These are phyloP conservation scores for Circinella minor DNA, from an alignment of 371 early-diverging fungal genomes.

Conservation along the genomic window DNA sequence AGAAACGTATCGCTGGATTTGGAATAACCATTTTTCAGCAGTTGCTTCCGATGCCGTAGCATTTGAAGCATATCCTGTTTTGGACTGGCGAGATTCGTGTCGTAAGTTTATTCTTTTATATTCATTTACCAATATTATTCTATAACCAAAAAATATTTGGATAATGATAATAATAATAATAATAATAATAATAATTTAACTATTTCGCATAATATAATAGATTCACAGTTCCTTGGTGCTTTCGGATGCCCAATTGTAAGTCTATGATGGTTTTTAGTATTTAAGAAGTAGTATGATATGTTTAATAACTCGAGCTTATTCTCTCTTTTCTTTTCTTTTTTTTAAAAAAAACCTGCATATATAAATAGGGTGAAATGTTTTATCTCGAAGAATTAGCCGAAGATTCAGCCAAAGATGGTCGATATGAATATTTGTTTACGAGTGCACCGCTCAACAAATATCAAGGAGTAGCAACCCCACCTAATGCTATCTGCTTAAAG, in stretches of 20 bases:
- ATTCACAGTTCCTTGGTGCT: constrained; percentile 40
- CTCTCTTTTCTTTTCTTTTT: too few relatives aligned
- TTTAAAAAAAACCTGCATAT: too few relatives aligned
- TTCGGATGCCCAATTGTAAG: constrained; percentile 46
- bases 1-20: constrained; percentile 48
- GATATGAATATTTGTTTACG: constrained; percentile 45
- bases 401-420: constrained; percentile 40
- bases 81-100: constrained; percentile 20
- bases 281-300: neutral
- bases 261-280: neutral
- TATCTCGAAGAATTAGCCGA: constrained; percentile 42
- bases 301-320: too few relatives aligned
- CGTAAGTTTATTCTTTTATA: constrained; percentile 22
- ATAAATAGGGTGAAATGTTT: constrained; percentile 33
- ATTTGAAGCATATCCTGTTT: constrained; percentile 45
- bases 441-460: constrained; percentile 49
- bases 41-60: constrained; percentile 40
- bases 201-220: constrained; percentile 15
- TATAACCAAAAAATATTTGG: too few relatives aligned
- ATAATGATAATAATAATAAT: neutral
- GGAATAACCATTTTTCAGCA: constrained; percentile 52
- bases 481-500: constrained; percentile 51
- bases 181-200: neutral
- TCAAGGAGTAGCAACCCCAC: constrained; percentile 45
- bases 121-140: too few relatives aligned